Conservation (phyloP, 495 filamentous ascomycete genomes). For the Copromyces sp. region DNA sequence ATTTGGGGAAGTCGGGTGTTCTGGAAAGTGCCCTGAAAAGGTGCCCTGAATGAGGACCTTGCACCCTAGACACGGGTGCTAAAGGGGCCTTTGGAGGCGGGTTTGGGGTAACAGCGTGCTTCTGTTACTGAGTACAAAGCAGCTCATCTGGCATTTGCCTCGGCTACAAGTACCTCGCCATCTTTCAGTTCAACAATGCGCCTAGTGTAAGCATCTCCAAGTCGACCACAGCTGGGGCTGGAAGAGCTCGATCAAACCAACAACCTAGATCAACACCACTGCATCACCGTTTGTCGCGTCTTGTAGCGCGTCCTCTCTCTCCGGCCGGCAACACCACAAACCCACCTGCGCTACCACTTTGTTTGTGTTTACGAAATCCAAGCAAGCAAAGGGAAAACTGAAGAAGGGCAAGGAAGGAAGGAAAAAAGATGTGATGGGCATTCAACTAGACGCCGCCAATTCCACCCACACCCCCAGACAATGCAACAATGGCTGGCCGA, state of each 20-base stretch:
- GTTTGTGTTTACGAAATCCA: not conserved
- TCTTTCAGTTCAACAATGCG: not conserved
- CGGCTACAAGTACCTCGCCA: not conserved
- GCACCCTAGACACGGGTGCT: not conserved
- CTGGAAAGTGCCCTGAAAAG: not conserved
- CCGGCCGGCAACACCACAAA: not conserved
- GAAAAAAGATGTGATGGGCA: not conserved
- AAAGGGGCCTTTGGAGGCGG: not conserved
- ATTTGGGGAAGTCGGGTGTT: constrained; percentile 5
- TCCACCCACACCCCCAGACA: constrained; percentile 3
- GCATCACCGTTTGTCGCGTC: not conserved
- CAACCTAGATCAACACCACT: not conserved
- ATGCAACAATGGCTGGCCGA: constrained; percentile 33
- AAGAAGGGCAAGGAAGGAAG: not conserved
- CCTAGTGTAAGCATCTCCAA: no score
- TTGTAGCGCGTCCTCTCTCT: not conserved
- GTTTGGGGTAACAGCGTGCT: not conserved
- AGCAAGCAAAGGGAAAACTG: not conserved
- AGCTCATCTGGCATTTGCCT: not conserved
- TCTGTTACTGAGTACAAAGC: not conserved
- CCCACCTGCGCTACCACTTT: not conserved
- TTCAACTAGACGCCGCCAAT: not conserved
- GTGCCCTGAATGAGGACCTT: not conserved
- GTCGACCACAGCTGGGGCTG: no score
- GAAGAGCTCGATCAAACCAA: no score